Evolutionary conservation across 2,329 filamentous ascomycete species (phyloP).

Genomic region (Daldinia sp.): DNA sequence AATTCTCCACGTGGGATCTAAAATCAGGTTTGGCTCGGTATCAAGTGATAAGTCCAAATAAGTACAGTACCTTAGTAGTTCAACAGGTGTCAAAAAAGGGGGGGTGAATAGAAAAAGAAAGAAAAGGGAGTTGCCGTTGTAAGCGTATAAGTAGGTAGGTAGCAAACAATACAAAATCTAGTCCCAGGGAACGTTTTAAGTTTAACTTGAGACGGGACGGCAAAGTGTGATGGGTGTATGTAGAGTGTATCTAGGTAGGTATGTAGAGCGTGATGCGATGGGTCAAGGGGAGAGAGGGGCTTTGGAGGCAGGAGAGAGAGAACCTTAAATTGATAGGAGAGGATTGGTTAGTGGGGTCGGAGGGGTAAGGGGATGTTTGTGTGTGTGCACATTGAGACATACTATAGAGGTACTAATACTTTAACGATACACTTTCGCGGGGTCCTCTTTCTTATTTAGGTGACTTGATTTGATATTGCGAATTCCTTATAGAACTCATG

Average conservation of each 20-base stretch:
- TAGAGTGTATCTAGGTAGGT: no score
- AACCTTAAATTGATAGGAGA: slow-evolving; percentile 25
- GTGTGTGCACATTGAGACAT: background rate
- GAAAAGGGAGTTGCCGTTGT: slow-evolving; percentile 12
- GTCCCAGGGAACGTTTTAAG: slow-evolving; percentile 35
- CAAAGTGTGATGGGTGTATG: slow-evolving; percentile 27
- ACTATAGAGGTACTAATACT: slow-evolving; percentile 2
- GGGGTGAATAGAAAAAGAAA: slow-evolving; percentile 9
- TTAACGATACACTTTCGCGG: slow-evolving; percentile 18
- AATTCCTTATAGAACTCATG: background rate
- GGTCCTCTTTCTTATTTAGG: slow-evolving; percentile 21
- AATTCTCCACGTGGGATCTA: slow-evolving; percentile 47
- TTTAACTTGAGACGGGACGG: slow-evolving; percentile 35
- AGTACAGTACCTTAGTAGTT: no score
- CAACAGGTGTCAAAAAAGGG: slow-evolving; percentile 1
- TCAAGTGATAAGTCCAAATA: slow-evolving; percentile 15
- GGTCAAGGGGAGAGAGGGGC: slow-evolving; percentile 13
- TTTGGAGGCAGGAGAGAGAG: slow-evolving; percentile 21
- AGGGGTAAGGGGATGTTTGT: slow-evolving; percentile 32
- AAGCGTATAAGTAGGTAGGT: background rate
- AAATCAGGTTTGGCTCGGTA: slow-evolving; percentile 33
- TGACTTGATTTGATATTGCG: slow-evolving; percentile 10
- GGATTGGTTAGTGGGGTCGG: slow-evolving; percentile 32
- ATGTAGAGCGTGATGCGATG: background rate
- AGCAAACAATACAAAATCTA: slow-evolving; percentile 1